Conservation (phyloP, 2,329 filamentous ascomycete genomes). For the Ophiostoma triangulosporum region DNA sequence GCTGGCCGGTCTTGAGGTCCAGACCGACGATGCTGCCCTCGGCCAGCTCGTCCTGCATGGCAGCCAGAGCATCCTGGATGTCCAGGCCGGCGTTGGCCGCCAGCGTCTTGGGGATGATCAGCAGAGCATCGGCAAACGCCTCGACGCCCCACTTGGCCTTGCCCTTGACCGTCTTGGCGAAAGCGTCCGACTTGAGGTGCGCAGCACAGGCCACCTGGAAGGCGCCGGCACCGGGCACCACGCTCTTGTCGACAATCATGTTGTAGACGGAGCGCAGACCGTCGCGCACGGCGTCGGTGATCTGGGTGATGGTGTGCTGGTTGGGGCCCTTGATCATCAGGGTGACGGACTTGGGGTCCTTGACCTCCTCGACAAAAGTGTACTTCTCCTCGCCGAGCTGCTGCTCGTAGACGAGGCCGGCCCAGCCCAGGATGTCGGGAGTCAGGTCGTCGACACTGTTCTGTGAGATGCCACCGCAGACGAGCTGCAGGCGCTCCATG, state of each 20-base stretch:
- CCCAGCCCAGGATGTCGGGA: slow-evolving; percentile 85
- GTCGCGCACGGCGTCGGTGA: slow-evolving; percentile 91
- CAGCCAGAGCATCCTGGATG: slow-evolving; percentile 84
- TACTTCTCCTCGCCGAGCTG: slow-evolving; percentile 97
- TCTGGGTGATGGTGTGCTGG: slow-evolving; percentile 88
- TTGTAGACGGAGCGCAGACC: slow-evolving; percentile 96
- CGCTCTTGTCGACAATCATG: slow-evolving; percentile 95
- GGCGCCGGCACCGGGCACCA: slow-evolving; percentile 85
- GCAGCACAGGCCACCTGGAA: slow-evolving; percentile 90
- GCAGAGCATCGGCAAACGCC: slow-evolving; percentile 86
- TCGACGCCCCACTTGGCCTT: slow-evolving; percentile 95
- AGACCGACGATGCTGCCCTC: slow-evolving; percentile 80
- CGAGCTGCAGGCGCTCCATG: slow-evolving; percentile 94
- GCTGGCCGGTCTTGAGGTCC: slow-evolving; percentile 72
- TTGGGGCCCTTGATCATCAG: slow-evolving; percentile 97
- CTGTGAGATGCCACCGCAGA: slow-evolving; percentile 81
- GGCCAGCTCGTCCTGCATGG: slow-evolving; percentile 69
- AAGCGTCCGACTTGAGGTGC: slow-evolving; percentile 75
- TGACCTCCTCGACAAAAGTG: slow-evolving; percentile 97
- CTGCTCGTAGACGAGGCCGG: slow-evolving; percentile 92
- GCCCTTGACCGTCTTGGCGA: slow-evolving; percentile 85
- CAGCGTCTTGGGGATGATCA: slow-evolving; percentile 94
- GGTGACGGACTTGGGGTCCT: slow-evolving; percentile 96
- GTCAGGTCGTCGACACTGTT: slow-evolving; percentile 93
- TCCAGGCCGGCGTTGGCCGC: slow-evolving; percentile 94